Conservation (phyloP, 331 rosid genomes). For the Prunus yedoensis region DNA sequence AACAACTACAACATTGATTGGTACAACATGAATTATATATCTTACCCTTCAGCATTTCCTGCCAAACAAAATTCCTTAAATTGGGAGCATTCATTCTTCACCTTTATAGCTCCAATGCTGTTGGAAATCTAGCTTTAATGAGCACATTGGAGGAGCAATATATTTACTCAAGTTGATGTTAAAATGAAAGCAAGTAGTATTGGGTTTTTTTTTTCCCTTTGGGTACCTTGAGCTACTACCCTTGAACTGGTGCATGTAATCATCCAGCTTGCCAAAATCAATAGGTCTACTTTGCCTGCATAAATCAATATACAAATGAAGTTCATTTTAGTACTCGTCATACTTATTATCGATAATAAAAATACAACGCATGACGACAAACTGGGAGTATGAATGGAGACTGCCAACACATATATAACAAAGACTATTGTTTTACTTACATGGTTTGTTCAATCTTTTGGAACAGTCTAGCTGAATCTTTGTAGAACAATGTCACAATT, state of each 20-base stretch:
- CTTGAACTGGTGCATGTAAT: constrained; percentile 75
- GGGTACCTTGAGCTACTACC: constrained; percentile 76
- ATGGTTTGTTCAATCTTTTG: constrained; percentile 61
- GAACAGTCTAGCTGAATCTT: constrained; percentile 56
- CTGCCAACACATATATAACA: too few species aligned
- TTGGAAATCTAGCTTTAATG: constrained; percentile 1
- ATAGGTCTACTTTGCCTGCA: constrained; percentile 47
- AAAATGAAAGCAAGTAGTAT: background rate
- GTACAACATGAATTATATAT: too few species aligned
- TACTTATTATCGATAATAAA: background rate
- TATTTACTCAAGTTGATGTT: background rate
- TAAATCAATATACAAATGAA: background rate
- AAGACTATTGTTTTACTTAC: constrained; percentile 41
- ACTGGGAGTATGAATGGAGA: background rate
- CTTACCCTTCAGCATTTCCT: constrained; percentile 62
- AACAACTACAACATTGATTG: too few species aligned
- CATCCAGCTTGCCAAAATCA: constrained; percentile 54
- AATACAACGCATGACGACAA: background rate
- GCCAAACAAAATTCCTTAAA: constrained; percentile 63
- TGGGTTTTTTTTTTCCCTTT: too few species aligned
- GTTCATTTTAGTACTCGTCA: background rate
- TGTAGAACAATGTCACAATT: constrained; percentile 65
- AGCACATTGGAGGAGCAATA: constrained; percentile 1
- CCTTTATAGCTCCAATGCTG: constrained; percentile 86
- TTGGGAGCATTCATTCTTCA: constrained; percentile 54